A percentile compares a stretch with the other conserved stretches of the same genome.
Conservation (phyloP, 495 filamentous ascomycete genomes). For the Podospora didyma region DNA sequence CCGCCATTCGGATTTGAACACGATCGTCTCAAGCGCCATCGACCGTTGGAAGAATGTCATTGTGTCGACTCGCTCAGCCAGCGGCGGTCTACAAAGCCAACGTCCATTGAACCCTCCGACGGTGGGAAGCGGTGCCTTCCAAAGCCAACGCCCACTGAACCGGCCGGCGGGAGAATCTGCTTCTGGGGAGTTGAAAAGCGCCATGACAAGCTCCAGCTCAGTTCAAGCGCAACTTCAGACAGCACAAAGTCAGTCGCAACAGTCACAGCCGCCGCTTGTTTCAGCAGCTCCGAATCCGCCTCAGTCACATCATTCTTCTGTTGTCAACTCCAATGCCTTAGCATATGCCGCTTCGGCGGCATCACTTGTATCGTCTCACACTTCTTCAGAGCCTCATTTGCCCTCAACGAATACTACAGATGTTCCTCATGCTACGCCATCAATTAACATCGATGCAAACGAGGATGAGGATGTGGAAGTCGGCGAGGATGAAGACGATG, state of each 20-base stretch:
- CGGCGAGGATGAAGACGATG: conserved; percentile 10
- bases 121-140: conserved; percentile 26
- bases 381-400: neutral
- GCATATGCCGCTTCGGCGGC: conserved; percentile 11
- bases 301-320: neutral
- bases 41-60: conserved; percentile 52
- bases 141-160: conserved; percentile 32
- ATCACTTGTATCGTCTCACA: conserved; percentile 1
- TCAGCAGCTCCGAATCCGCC: neutral
- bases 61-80: conserved; percentile 30
- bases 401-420: neutral
- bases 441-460: conserved; percentile 7
- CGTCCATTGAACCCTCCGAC: conserved; percentile 24
- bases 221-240: neutral
- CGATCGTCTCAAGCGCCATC: conserved; percentile 42
- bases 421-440: conserved; percentile 9
- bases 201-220: neutral
- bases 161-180: conserved; percentile 10
- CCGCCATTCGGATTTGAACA: conserved; percentile 41
- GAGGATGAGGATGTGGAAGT: conserved; percentile 22
- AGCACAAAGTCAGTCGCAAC: conserved; percentile 8
- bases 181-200: conserved; percentile 2
- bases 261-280: neutral
- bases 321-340: conserved; percentile 3
- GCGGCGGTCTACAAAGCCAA: conserved; percentile 31